phyloP scores from a whole-genome alignment of 768 basidiomycete genomes.

The Crassisporium funariophilum region DNA sequence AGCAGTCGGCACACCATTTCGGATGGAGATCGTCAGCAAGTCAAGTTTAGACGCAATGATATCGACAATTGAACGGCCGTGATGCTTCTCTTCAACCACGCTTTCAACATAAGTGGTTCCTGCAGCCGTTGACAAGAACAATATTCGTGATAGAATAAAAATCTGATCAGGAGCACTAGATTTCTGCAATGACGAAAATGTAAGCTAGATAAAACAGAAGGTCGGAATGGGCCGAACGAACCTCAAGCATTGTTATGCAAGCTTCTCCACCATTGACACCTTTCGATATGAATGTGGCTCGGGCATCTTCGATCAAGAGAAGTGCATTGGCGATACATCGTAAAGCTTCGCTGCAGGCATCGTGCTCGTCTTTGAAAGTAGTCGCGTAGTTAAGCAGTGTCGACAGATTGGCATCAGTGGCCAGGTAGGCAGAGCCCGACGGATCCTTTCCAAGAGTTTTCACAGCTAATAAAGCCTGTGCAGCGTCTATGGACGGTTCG shows the following conservation, averaged over 20 bases:
- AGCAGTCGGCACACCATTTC: slow-evolving; percentile 53
- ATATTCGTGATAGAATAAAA: slow-evolving; percentile 74
- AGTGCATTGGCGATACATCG: slow-evolving; percentile 81
- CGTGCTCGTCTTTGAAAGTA: slow-evolving; percentile 56
- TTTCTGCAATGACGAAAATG: slow-evolving; percentile 56
- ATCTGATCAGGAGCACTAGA: slow-evolving; percentile 60
- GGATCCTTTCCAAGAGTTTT: slow-evolving; percentile 77
- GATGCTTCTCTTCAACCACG: slow-evolving; percentile 66
- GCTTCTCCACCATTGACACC: slow-evolving; percentile 66
- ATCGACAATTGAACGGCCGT: slow-evolving; percentile 61
- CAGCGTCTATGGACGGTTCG: slow-evolving; percentile 52
- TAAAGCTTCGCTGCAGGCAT: slow-evolving; percentile 69
- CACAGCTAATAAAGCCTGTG: slow-evolving; percentile 66
- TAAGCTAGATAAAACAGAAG: slow-evolving; percentile 2
- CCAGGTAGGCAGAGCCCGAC: slow-evolving; percentile 64
- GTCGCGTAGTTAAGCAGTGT: slow-evolving; percentile 53
- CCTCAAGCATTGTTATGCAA: slow-evolving; percentile 61
- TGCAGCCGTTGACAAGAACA: slow-evolving; percentile 72
- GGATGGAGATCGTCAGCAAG: slow-evolving; percentile 47
- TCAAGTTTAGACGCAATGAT: slow-evolving; percentile 66
- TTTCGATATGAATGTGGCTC: slow-evolving; percentile 54
- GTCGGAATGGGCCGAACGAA: slow-evolving; percentile 27
- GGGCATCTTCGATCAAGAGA: slow-evolving; percentile 65
- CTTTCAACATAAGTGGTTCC: slow-evolving; percentile 50
- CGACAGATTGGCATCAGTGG: slow-evolving; percentile 55